Conservation (phyloP, 305 asterid genomes). For the Solanum hybrid region DNA sequence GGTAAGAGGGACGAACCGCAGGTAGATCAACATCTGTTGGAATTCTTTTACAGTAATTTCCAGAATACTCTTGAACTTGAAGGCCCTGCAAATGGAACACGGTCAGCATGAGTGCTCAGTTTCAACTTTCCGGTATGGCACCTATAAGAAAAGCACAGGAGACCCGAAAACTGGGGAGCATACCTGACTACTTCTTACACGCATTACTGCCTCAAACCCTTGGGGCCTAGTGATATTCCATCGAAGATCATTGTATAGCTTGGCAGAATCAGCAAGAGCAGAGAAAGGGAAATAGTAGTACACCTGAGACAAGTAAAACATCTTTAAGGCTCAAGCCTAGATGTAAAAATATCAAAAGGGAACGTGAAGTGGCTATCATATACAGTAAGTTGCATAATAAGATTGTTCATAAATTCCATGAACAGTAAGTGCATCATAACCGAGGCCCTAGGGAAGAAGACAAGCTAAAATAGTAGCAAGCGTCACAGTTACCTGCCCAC, state of each 20-base stretch:
- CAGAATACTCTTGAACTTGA: constrained; percentile 92
- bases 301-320: constrained; percentile 40
- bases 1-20: constrained; percentile 47
- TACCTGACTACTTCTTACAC: constrained; percentile 99
- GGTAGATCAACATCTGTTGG: constrained; percentile 99
- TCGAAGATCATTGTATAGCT: constrained; percentile 95
- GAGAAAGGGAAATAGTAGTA: constrained; percentile 93
- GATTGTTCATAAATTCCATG: background rate
- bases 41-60: constrained; percentile 84
- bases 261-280: constrained; percentile 87
- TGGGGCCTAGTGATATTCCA: constrained; percentile 99
- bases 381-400: background rate
- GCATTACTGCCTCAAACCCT: constrained; percentile 99
- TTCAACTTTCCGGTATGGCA: background rate
- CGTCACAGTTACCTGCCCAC: constrained; percentile 64
- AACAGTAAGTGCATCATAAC: background rate
- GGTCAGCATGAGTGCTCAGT: background rate
- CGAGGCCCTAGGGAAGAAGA: background rate
- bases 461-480: constrained; percentile 5
- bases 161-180: constrained; percentile 9
- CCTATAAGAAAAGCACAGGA: background rate
- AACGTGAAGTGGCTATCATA: background rate
- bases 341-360: background rate
- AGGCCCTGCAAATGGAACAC: constrained; percentile 49
- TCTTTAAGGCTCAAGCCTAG: constrained; percentile 14